These are phyloP conservation scores for Lodderomyces oxycetoniae DNA, from an alignment of 1,139 yeast genomes.

Conservation along the genomic window DNA sequence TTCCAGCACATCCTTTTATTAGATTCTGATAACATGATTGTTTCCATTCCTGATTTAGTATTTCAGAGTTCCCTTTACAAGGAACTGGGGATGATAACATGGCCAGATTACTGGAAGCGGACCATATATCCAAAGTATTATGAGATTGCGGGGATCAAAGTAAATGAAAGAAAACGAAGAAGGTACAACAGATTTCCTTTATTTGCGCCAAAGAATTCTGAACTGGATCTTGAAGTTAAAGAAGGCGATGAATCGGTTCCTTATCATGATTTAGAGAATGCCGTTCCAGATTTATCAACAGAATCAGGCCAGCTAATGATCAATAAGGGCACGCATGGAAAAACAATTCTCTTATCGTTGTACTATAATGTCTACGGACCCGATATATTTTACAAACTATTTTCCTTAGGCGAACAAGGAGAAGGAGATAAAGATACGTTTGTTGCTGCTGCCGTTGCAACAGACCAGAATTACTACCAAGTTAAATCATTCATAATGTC, in stretches of 20 bases:
- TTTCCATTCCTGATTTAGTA: constrained; percentile 36
- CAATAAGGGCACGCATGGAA: constrained; percentile 50
- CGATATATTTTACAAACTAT: constrained; percentile 46
- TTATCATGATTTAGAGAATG: constrained; percentile 51
- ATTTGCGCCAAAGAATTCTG: constrained; percentile 7
- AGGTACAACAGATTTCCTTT: constrained; percentile 24
- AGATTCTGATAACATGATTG: constrained; percentile 40
- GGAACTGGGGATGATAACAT: constrained; percentile 56
- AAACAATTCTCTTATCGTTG: constrained; percentile 46
- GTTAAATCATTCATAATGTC: constrained; percentile 36
- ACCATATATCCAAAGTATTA: constrained; percentile 66
- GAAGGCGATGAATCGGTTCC: constrained; percentile 18
- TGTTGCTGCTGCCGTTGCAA: constrained; percentile 51
- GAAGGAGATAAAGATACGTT: constrained; percentile 71
- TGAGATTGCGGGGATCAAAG: constrained; percentile 52
- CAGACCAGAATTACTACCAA: constrained; percentile 47
- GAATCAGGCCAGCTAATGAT: constrained; percentile 61
- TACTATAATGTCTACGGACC: constrained; percentile 63
- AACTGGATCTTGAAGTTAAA: constrained; percentile 10
- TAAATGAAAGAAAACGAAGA: constrained; percentile 23
- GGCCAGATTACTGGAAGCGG: constrained; percentile 86
- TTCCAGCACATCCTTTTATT: constrained; percentile 39
- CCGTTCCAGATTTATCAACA: constrained; percentile 58
- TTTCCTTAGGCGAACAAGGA: constrained; percentile 58
- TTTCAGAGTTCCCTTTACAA: constrained; percentile 53